Conservation (phyloP, 495 filamentous ascomycete species). For the Penicillium ochrochloron region DNA sequence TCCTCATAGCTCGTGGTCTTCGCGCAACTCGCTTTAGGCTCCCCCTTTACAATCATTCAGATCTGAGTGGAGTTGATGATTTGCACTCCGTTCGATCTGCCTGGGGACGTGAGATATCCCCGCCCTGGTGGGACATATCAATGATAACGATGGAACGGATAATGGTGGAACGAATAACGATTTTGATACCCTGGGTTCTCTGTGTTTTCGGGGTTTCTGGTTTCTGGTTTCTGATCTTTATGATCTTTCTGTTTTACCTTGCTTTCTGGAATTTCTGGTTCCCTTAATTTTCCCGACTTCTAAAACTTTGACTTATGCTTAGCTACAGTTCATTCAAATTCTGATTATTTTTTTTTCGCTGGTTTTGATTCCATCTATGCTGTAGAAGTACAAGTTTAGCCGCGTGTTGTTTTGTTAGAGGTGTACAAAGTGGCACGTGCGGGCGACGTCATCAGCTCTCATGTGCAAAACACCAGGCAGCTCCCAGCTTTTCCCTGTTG, state of each 20-base stretch:
- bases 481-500: conserved; percentile 1
- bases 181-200: background rate
- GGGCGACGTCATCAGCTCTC: conserved; percentile 46
- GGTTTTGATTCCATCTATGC: background rate
- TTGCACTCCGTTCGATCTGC: background rate
- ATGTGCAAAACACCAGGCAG: conserved; percentile 22
- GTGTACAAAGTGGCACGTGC: conserved; percentile 38
- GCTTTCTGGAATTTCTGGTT: background rate
- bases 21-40: background rate
- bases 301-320: background rate
- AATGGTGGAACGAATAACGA: background rate
- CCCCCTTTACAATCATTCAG: background rate
- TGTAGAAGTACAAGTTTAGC: background rate
- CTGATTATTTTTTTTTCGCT: background rate
- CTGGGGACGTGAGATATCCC: background rate
- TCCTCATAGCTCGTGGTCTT: background rate
- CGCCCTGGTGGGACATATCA: background rate
- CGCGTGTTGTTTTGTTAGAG: background rate
- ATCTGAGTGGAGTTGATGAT: background rate
- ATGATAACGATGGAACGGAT: background rate
- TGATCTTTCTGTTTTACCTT: background rate
- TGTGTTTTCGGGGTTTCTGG: background rate
- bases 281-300: background rate
- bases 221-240: background rate
- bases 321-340: background rate